phyloP scores from a whole-genome alignment of 1,284 basidiomycete genomes.

The Sanghuangporus baumii region DNA sequence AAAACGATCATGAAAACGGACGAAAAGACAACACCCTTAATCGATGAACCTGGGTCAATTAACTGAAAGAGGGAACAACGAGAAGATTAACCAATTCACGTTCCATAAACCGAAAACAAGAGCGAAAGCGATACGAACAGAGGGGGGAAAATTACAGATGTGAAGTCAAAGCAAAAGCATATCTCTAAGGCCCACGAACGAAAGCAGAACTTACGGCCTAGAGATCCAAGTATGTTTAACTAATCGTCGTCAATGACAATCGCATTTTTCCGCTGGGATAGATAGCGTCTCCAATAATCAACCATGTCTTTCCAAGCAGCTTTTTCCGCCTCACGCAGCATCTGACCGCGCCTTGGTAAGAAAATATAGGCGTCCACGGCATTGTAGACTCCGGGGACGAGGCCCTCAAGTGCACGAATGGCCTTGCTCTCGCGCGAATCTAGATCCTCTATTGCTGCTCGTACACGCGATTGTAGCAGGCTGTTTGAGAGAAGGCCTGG shows the following conservation, averaged over 20 bases:
- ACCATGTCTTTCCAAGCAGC: conserved; percentile 39
- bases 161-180: background rate
- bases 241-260: conserved; percentile 7
- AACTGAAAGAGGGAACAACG: too few relatives aligned
- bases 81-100: too few relatives aligned
- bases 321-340: conserved; percentile 54
- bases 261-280: conserved; percentile 27
- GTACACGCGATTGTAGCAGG: conserved; percentile 39
- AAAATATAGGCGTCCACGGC: conserved; percentile 56
- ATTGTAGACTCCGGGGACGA: conserved; percentile 57
- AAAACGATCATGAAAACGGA: too few relatives aligned
- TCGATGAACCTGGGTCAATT: too few relatives aligned
- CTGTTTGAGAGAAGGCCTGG: conserved; percentile 60
- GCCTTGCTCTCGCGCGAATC: conserved; percentile 38
- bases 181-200: background rate
- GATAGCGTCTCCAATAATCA: conserved; percentile 33
- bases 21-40: too few relatives aligned
- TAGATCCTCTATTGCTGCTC: conserved; percentile 25
- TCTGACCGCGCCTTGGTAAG: conserved; percentile 41
- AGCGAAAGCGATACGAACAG: too few relatives aligned
- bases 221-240: background rate
- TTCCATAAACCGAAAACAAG: too few relatives aligned
- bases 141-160: too few relatives aligned
- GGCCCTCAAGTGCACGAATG: conserved; percentile 62
- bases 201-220: background rate